Evolutionary conservation across 352 stramenopile species (phyloP).

Genomic region (Plasmopara halstedii): DNA sequence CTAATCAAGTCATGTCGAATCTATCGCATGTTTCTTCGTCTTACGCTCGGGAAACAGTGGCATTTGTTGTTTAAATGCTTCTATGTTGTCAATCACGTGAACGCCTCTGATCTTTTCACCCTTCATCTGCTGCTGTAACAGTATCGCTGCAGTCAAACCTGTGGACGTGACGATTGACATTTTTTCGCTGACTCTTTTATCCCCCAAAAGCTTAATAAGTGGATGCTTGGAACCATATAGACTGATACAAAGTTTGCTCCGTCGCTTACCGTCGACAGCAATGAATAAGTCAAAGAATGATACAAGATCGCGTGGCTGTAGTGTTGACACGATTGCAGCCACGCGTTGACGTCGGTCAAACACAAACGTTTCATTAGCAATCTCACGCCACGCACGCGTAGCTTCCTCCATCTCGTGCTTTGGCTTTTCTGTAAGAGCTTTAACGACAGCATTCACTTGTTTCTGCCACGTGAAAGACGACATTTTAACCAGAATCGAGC

Average conservation of each 20-base stretch:
- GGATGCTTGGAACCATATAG: conserved; percentile 47
- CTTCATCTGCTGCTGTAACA: conserved; percentile 23
- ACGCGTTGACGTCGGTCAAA: conserved; percentile 56
- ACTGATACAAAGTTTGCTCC: conserved; percentile 48
- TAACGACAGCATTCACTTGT: conserved; percentile 54
- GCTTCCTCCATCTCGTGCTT: conserved; percentile 67
- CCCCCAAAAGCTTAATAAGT: conserved; percentile 22
- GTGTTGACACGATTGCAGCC: conserved; percentile 34
- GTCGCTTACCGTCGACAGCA: conserved; percentile 12
- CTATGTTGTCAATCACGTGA: conserved; percentile 38
- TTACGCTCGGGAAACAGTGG: conserved; percentile 52
- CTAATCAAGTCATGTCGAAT: no score
- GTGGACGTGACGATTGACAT: conserved; percentile 4
- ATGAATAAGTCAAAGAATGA: conserved; percentile 61
- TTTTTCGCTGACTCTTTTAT: neutral
- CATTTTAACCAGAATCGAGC: conserved; percentile 31
- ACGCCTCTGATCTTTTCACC: conserved; percentile 1
- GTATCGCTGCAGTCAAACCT: conserved; percentile 27
- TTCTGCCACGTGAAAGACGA: conserved; percentile 28
- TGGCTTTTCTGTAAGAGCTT: conserved; percentile 52
- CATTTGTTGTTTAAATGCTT: conserved; percentile 58
- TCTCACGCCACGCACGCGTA: conserved; percentile 57
- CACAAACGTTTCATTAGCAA: conserved; percentile 52
- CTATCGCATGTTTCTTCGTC: neutral
- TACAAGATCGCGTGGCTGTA: conserved; percentile 44